Evolutionary conservation across 2,329 filamentous ascomycete genomes (phyloP), one percentile per base, ranked within the genome.

Genomic region (Nigrospora oryzae): DNA sequence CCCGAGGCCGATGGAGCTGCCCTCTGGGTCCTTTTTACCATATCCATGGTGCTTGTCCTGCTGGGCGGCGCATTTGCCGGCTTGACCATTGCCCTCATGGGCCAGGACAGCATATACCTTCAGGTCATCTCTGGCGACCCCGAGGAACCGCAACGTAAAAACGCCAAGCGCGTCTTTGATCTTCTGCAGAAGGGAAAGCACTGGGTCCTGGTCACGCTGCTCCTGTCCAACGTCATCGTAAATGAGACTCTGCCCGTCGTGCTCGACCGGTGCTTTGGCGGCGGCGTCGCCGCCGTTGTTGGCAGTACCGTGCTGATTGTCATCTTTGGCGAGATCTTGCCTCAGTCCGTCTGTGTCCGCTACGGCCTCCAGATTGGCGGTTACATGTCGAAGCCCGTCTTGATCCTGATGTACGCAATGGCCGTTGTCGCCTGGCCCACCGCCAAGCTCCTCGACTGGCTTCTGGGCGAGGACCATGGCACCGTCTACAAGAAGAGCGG

Each of bases 401-500:
- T 95, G 17, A 66, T 73, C 23, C 77, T 98, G 54, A 98, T 98
- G 93, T 97, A 90, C 68, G 63, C 96, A 49, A 83, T 94, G 71
- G 81, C 86, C 11, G 89, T 90, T 2, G 73, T 97, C 40, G 89
- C 91, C 38, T 98, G 89, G 84, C 93, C 93, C 3, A 94, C 89
- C 7, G 93, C 93, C 17, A 95, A 97, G 67, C 79, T 98, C 16
- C 85, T 98, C 56, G 93, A 98, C 67, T 89, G 81, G 68, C 77
- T 96, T 10, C 80, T 98, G 4, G 93, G 93, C 49, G 86, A 95
- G 65, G 91, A 97, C 58, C 91, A 97, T 62, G 91, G 91, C 43
- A 96, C 90, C 1, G 83, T 91, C 37, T 98, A 98, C 79, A 97
- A 97, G 69, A 98, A 97, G 71, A 91, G 89, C 49, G 93, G 93